Evolutionary conservation across 495 filamentous ascomycete genomes (phyloP), one percentile per base, ranked within the genome.

Genomic region (Immersiella caudata): DNA sequence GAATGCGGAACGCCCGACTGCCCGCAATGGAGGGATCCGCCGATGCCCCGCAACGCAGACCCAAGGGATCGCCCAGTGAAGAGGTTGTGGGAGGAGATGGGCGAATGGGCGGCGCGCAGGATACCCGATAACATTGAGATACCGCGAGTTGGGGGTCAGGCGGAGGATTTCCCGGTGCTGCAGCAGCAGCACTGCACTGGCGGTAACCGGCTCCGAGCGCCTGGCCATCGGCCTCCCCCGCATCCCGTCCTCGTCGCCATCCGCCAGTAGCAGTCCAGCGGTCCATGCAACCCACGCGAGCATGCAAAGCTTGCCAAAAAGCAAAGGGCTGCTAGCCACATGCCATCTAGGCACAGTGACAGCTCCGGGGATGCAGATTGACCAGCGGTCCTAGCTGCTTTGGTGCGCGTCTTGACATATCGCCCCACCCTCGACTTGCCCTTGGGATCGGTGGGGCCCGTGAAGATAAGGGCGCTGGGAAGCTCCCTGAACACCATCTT

Each of bases 211-310:
- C 22, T 59, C 56, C 56, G 56, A 59, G 56, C 56, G 56, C 20
- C 56, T 59, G 56, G 22, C 56, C 26, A 59, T 59, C 56, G 56
- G 56, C 56, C 26, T n/a, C 24, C 56, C 56, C 56, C 56, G 56
- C 56, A 59, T 59, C 56, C 56, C 56, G 26, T 26, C 5, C 56
- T 12, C 8, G 20, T 11, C 16, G 16, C 12, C 18, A 14, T 6
- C 20, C 52, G 52, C 20, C 24, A 26, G 14, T 24, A n/a, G 52
- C 49, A 33, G 16, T 52, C 18, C 18, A 52, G 52, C 16, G 22
- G 20, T 16, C 52, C 9, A 24, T 55, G 52, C 52, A 55, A 55
- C 52, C 52, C 24, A 26, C 24, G 52, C 52, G 52, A 55, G 21
- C 52, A 5, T 11, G 49, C 24, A 24, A 14, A 26, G 20, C 52